phyloP scores from a whole-genome alignment of 805 yeast species.

The Komagataella phaffii region DNA sequence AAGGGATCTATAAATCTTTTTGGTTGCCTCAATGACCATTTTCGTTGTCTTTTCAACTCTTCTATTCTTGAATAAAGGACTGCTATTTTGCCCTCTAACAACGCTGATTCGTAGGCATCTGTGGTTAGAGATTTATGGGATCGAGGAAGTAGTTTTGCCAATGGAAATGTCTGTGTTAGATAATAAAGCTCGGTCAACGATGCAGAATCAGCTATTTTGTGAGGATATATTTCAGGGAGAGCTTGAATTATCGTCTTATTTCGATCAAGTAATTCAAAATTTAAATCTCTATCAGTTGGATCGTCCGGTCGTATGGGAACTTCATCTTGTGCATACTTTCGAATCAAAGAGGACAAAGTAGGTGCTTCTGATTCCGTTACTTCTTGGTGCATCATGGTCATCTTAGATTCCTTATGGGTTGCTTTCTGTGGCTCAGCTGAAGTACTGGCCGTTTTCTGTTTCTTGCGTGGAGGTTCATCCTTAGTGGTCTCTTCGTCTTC shows the following conservation, averaged over 20 bases:
- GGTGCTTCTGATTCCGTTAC: slow-evolving; percentile 12
- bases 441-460: background rate
- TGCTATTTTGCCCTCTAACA: slow-evolving; percentile 83
- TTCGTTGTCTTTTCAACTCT: slow-evolving; percentile 73
- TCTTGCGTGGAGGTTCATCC: slow-evolving; percentile 1
- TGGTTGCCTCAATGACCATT: slow-evolving; percentile 90
- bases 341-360: slow-evolving; percentile 15
- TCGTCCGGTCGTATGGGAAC: slow-evolving; percentile 15
- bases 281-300: slow-evolving; percentile 16
- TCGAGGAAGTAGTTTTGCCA: slow-evolving; percentile 67
- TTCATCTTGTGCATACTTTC: slow-evolving; percentile 10
- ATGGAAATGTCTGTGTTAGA: slow-evolving; percentile 77
- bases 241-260: slow-evolving; percentile 29
- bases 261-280: slow-evolving; percentile 25
- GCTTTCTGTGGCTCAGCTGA: background rate
- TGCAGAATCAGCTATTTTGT: slow-evolving; percentile 38
- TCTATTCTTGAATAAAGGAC: slow-evolving; percentile 86
- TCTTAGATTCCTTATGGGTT: background rate
- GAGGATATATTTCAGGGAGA: slow-evolving; percentile 38
- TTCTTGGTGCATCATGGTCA: slow-evolving; percentile 8
- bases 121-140: slow-evolving; percentile 82
- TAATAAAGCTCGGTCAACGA: slow-evolving; percentile 81
- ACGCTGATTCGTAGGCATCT: slow-evolving; percentile 70
- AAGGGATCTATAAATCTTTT: slow-evolving; percentile 58
- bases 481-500: background rate